phyloP scores from a whole-genome alignment of 2,329 filamentous ascomycete genomes.

The Pseudogymnoascus sp. region DNA sequence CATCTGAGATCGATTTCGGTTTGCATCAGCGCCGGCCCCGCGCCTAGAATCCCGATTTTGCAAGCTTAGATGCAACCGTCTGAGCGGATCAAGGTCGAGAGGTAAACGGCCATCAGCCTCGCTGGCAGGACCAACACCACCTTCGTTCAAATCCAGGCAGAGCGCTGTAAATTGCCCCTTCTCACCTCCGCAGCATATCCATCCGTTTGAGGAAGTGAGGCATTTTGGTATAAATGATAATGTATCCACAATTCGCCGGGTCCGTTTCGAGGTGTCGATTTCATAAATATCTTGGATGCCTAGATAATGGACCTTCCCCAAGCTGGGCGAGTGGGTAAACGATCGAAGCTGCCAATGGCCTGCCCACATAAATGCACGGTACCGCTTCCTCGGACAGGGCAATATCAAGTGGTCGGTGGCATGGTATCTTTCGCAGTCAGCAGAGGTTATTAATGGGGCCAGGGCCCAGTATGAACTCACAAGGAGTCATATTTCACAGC shows the following conservation, averaged over 20 bases:
- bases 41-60: not conserved
- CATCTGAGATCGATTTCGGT: constrained; percentile 31
- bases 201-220: constrained; percentile 77
- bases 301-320: constrained; percentile 78
- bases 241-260: constrained; percentile 65
- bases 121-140: constrained; percentile 28
- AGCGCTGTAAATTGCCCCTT: constrained; percentile 65
- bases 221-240: constrained; percentile 74
- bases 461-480: constrained; percentile 9
- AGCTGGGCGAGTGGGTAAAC: constrained; percentile 73
- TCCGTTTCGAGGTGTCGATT: constrained; percentile 61
- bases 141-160: constrained; percentile 23
- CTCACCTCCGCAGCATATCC: constrained; percentile 85
- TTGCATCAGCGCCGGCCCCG: not conserved
- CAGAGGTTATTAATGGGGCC: not conserved
- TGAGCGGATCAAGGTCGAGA: constrained; percentile 37
- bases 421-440: constrained; percentile 44
- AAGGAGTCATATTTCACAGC: constrained; percentile 11
- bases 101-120: constrained; percentile 40
- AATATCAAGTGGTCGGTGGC: constrained; percentile 60
- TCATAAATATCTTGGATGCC: constrained; percentile 64
- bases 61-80: constrained; percentile 14
- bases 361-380: constrained; percentile 57
- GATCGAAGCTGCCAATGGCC: constrained; percentile 85
- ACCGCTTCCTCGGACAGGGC: constrained; percentile 56